These are phyloP conservation scores for Zygosaccharomyces bailii DNA, from an alignment of 805 yeast species.

Conservation along the genomic window DNA sequence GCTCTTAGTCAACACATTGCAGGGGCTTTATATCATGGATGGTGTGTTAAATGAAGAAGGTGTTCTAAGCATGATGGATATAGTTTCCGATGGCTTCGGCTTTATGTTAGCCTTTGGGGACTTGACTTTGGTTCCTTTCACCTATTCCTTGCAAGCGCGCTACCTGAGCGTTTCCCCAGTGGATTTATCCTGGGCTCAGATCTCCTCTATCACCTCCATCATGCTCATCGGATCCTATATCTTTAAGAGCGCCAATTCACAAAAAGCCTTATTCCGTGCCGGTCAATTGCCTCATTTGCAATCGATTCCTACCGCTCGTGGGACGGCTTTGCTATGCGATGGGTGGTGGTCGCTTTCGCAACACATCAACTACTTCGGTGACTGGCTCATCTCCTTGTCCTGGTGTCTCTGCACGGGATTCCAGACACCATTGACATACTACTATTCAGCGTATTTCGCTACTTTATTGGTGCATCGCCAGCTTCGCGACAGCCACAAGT, in stretches of 20 bases:
- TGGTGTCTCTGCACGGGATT: constrained; percentile 93
- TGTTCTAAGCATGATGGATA: constrained; percentile 88
- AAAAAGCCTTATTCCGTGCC: constrained; percentile 77
- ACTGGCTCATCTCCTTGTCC: constrained; percentile 85
- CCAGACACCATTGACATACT: constrained; percentile 78
- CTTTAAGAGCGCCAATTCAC: constrained; percentile 79
- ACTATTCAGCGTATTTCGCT: constrained; percentile 80
- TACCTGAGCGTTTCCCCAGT: constrained; percentile 66
- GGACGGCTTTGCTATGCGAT: constrained; percentile 75
- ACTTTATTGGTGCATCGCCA: constrained; percentile 83
- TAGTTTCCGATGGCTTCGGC: constrained; percentile 95
- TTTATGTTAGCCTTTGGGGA: constrained; percentile 96
- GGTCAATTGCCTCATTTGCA: constrained; percentile 69
- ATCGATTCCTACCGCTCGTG: constrained; percentile 67
- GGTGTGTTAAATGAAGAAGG: constrained; percentile 93
- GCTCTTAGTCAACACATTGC: constrained; percentile 62
- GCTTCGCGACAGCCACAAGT: constrained; percentile 85
- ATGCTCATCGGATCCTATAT: constrained; percentile 69
- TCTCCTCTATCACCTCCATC: constrained; percentile 25
- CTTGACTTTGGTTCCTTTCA: constrained; percentile 85
- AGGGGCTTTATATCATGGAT: constrained; percentile 81
- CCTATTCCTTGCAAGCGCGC: constrained; percentile 83
- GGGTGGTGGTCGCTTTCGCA: constrained; percentile 97
- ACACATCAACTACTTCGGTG: constrained; percentile 94
- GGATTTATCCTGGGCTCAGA: constrained; percentile 45